These are phyloP conservation scores for Venturia pyrina DNA, from an alignment of 2,329 filamentous ascomycete species.

Conservation along the genomic window DNA sequence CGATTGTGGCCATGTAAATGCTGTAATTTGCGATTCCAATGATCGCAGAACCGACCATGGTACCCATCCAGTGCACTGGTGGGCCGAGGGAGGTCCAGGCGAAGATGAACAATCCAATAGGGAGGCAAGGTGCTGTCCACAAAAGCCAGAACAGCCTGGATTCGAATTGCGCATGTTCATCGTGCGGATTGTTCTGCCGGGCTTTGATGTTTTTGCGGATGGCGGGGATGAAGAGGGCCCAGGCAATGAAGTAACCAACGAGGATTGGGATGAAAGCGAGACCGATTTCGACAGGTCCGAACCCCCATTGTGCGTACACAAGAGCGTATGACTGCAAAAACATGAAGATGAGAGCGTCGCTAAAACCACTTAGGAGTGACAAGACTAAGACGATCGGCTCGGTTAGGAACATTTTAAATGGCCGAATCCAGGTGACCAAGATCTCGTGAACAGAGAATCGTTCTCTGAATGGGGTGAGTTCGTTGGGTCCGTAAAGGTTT, in stretches of 20 bases:
- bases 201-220: conserved; percentile 25
- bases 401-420: conserved; percentile 65
- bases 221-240: conserved; percentile 49
- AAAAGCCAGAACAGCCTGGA: conserved; percentile 54
- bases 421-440: conserved; percentile 46
- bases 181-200: conserved; percentile 22
- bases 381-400: conserved; percentile 65
- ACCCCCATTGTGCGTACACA: conserved; percentile 60
- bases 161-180: conserved; percentile 11
- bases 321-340: conserved; percentile 62
- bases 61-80: conserved; percentile 54
- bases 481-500: conserved; percentile 66
- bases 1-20: conserved; percentile 68
- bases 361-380: conserved; percentile 64
- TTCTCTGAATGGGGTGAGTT: conserved; percentile 37
- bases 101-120: conserved; percentile 61
- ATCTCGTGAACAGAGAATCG: conserved; percentile 32
- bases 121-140: conserved; percentile 45
- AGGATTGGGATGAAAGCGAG: conserved; percentile 57
- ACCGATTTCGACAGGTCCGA: conserved; percentile 47
- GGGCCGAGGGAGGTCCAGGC: conserved; percentile 58
- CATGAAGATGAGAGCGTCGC: conserved; percentile 70
- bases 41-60: conserved; percentile 53
- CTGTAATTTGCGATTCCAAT: conserved; percentile 66
- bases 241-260: conserved; percentile 58